Evolutionary conservation across 257 asterid species (phyloP).

Genomic region (Leonotis leonurus): DNA sequence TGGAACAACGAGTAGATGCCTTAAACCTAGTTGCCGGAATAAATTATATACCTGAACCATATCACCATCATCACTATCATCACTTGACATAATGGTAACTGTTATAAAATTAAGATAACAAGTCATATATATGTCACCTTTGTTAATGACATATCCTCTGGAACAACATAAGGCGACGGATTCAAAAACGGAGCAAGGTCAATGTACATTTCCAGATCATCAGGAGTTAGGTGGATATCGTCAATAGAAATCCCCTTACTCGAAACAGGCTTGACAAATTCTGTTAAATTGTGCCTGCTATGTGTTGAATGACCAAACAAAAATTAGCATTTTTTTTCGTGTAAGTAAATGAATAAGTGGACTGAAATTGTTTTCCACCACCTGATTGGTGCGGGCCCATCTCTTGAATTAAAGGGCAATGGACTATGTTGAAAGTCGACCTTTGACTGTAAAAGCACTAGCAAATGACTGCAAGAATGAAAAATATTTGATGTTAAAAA

Average conservation of each 20-base stretch:
- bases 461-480: conserved; percentile 72
- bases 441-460: conserved; percentile 90
- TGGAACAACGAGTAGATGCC: conserved; percentile 92
- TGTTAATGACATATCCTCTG: conserved; percentile 95
- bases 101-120: not conserved
- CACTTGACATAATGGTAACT: not conserved
- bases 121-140: conserved; percentile 43
- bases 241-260: conserved; percentile 73
- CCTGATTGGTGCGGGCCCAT: conserved; percentile 80
- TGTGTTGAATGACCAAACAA: conserved; percentile 10
- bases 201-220: conserved; percentile 93
- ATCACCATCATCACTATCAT: not conserved
- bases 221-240: conserved; percentile 73
- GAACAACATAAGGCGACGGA: conserved; percentile 92
- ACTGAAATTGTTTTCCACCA: conserved; percentile 13
- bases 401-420: conserved; percentile 62
- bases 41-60: conserved; percentile 80
- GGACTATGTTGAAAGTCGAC: conserved; percentile 96
- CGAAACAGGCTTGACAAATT: conserved; percentile 92
- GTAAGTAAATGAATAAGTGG: conserved; percentile 5
- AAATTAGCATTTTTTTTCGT: not conserved
- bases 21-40: conserved; percentile 90
- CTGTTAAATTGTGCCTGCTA: conserved; percentile 87
- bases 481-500: conserved; percentile 8
- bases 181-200: conserved; percentile 89